These are phyloP conservation scores for Magnusiomyces tetraspermus DNA, from an alignment of 1,139 yeast genomes.

Conservation along the genomic window DNA sequence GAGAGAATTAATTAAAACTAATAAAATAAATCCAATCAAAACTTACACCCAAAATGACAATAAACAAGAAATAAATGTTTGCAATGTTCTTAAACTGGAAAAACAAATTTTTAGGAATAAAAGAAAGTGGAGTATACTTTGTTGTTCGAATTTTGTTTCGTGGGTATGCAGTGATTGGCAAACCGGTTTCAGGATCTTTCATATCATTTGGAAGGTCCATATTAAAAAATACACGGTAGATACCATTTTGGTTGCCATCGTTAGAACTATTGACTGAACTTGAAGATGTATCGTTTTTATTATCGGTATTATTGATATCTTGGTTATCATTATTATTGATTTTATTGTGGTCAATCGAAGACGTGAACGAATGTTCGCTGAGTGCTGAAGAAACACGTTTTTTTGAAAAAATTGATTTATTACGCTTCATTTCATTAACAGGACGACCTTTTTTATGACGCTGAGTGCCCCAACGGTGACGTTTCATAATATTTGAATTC, in stretches of 20 bases:
- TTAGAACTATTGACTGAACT: slow-evolving; percentile 1
- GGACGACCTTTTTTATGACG: slow-evolving; percentile 67
- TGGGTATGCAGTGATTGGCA: slow-evolving; percentile 51
- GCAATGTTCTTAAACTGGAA: slow-evolving; percentile 73
- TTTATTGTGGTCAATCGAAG: no score
- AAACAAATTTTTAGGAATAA: slow-evolving; percentile 65
- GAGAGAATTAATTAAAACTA: no score
- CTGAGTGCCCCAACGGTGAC: slow-evolving; percentile 88
- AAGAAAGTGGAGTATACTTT: no score
- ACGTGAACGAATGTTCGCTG: neutral
- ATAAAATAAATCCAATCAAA: slow-evolving; percentile 46
- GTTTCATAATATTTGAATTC: slow-evolving; percentile 38
- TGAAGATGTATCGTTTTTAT: slow-evolving; percentile 1
- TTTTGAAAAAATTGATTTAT: slow-evolving; percentile 5
- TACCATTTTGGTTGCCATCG: slow-evolving; percentile 5
- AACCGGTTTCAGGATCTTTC: slow-evolving; percentile 49
- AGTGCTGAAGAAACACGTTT: neutral
- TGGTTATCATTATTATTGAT: no score
- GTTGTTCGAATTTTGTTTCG: slow-evolving; percentile 94
- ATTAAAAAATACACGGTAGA: slow-evolving; percentile 47
- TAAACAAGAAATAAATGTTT: slow-evolving; percentile 60
- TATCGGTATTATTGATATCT: no score
- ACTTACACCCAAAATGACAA: slow-evolving; percentile 52
- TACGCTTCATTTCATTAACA: slow-evolving; percentile 22
- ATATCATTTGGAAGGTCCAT: slow-evolving; percentile 55